Evolutionary conservation across 1,284 basidiomycete species (phyloP).

Genomic region (Sphaerobolus stellatus): DNA sequence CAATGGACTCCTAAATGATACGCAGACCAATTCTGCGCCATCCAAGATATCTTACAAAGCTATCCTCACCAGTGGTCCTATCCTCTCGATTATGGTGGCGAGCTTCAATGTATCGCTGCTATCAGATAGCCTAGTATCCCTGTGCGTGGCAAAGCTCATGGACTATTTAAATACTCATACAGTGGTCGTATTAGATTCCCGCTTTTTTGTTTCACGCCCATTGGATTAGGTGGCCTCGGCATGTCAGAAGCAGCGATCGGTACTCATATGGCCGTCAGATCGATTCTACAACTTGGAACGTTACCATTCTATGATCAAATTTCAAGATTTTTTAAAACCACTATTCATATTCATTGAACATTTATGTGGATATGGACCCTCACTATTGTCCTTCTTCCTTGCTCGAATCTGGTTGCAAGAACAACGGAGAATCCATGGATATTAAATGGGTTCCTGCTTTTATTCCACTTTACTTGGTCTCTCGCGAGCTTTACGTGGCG

Average conservation of each 20-base stretch:
- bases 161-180: background rate
- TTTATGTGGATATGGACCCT: conserved; percentile 19
- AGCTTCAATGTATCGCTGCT: too few relatives aligned
- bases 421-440: background rate
- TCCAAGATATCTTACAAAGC: conserved; percentile 13
- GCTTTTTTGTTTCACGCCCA: conserved; percentile 16
- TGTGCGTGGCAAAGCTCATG: background rate
- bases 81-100: too few relatives aligned
- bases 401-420: conserved; percentile 18
- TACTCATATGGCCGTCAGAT: conserved; percentile 13
- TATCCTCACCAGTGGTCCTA: conserved; percentile 6
- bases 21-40: too few relatives aligned
- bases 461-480: conserved; percentile 16
- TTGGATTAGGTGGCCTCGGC: conserved; percentile 14
- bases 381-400: conserved; percentile 14
- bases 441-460: conserved; percentile 7
- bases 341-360: conserved; percentile 11
- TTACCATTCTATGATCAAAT: conserved; percentile 7
- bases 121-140: too few relatives aligned
- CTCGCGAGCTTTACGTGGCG: conserved; percentile 1
- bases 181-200: conserved; percentile 14
- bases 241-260: conserved; percentile 16
- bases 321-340: background rate
- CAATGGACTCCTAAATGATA: too few relatives aligned
- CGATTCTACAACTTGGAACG: conserved; percentile 10